Evolutionary conservation across 768 basidiomycete genomes (phyloP), one percentile per base, ranked within the genome.

Genomic region (Amylocystis lapponica): DNA sequence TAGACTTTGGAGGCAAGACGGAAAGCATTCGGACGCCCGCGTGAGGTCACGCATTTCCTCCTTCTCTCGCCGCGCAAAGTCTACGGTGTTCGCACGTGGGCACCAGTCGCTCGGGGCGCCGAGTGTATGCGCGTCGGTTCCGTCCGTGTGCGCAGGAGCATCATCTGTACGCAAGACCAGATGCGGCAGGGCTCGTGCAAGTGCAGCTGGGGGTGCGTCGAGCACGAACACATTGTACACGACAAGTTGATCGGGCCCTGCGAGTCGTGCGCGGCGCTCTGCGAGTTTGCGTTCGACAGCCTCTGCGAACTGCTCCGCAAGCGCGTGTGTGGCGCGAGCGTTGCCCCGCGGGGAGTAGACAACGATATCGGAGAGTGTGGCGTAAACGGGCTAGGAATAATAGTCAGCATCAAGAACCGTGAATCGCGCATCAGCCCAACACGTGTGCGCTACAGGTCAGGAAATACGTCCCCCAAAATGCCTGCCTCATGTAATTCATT

Each of bases 1-100:
- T 31, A 3, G 50, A 36, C 19, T 47, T 16, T 13, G 17, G 16
- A 20, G 33, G 29, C 16, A 26, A 30, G 0, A 78, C 52, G 30
- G 71, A 72, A 50, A 84, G 67, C 41, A 94, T 90, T 89, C 86
- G 17, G 78, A 82, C 6, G 89, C 86, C 46, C 79, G 74, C 0
- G 92, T 95, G 42, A 94, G 67, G 56, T 87, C 85, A 11, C 85
- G 70, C 88, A 93, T 94, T 68, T 94, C 92, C 48, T 89, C 86
- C 62, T 79, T 79, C 66, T 95, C 91, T 26, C 88, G 72, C 55
- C 80, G 75, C 12, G 86, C 81, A 61, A 93, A 91, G 59, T 89
- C 78, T 57, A 90, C 75, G 23, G 83, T 85, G 58, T 86, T 85
- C 4, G 66, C 65, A 27, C 51, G n/a, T n/a, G n/a, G n/a, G 56